Conservation (phyloP, 768 basidiomycete species). For the Glaciozyma antarctica region DNA sequence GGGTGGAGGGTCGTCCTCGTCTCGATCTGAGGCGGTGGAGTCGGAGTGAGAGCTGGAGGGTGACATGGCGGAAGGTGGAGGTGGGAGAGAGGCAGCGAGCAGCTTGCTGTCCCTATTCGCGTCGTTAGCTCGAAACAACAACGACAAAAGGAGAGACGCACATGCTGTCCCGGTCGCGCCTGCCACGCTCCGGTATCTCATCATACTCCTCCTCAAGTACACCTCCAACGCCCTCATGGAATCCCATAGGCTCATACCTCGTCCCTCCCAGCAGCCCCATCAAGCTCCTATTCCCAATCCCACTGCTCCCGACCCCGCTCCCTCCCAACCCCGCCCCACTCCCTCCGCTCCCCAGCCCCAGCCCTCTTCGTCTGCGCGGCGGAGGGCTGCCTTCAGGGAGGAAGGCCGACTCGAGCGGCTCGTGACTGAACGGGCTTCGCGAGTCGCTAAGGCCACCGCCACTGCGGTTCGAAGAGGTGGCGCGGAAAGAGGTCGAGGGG, state of each 20-base stretch:
- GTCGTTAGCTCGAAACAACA: neutral
- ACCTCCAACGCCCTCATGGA: neutral
- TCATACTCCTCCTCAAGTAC: neutral
- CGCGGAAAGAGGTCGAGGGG: neutral
- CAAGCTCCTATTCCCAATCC: constrained; percentile 17
- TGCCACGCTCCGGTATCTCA: neutral
- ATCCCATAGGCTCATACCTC: constrained; percentile 7
- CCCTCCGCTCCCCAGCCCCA: neutral
- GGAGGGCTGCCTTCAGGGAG: neutral
- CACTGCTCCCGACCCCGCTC: neutral
- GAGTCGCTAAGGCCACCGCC: neutral
- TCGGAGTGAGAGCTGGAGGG: neutral
- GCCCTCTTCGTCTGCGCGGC: neutral
- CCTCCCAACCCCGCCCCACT: neutral
- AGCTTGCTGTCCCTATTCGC: neutral
- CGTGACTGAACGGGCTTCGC: neutral
- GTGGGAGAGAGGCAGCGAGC: constrained; percentile 14
- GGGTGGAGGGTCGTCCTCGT: constrained; percentile 22
- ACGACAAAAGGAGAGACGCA: neutral
- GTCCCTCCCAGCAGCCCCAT: constrained; percentile 28
- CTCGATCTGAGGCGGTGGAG: constrained; percentile 1
- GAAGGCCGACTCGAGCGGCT: neutral
- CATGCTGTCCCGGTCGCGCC: neutral
- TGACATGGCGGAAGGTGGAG: constrained; percentile 10
- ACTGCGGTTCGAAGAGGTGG: neutral